Evolutionary conservation across 345 rosid species (phyloP), one percentile per base, ranked within the genome.

Genomic region (Erucastrum elatum): DNA sequence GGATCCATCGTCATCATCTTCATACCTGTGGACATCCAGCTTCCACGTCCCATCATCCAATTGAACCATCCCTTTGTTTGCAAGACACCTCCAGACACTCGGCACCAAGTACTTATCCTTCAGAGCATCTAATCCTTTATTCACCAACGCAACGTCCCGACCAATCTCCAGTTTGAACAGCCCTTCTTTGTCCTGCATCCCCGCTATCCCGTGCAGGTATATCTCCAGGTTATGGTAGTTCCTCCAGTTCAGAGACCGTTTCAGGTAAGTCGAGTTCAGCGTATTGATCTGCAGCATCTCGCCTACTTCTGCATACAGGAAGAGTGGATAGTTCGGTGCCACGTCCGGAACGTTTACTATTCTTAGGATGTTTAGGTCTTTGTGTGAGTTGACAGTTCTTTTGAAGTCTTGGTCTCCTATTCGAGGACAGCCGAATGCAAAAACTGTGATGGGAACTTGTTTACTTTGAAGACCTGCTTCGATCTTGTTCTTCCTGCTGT

Each of bases 41-140:
- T 63, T 63, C 94, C 96, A 89, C 3, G 80, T 60, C 13, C 90
- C 88, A 17, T 91, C 87, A 6, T 71, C 69, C 78, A 13, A 35
- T 75, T 91, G 90, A 81, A 87, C 66, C 91, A 89, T 88, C 59
- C 89, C 89, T 53, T 66, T 88, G 68, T 88, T 84, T 64, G 75
- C 73, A 69, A 70, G 44, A 60, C 77, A 56, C 87, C 89, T 84
- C 96, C 93, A 90, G 6, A 4, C 12, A 53, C 34, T 78, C 8
- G 89, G 91, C 33, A 85, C 85, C 71, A 84, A 66, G 79, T 83
- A 83, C 55, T 87, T 68, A 0, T 86, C 81, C 76, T 76, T 81
- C 37, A 88, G 75, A 64, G 74, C 75, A 59, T 75, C 76, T 8
- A 77, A 17, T 4, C 25, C 56, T 65, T 80, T 88, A 86, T 82